Percentiles rank a stretch among this genome's conserved stretches.
Evolutionary conservation across 2,329 filamentous ascomycete species (phyloP).

Genomic region (Tolypocladium pustulatum): DNA sequence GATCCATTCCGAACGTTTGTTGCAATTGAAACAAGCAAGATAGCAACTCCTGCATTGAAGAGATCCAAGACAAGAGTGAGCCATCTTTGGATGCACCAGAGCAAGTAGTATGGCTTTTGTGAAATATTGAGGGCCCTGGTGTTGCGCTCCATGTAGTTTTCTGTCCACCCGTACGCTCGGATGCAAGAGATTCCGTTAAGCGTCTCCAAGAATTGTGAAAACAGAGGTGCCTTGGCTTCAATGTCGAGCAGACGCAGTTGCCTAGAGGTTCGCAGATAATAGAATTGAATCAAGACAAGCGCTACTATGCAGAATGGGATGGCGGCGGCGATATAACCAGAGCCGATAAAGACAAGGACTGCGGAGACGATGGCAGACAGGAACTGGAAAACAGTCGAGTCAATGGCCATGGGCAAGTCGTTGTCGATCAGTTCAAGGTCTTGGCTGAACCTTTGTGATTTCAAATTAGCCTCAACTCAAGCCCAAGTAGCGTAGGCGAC

Average conservation of each 20-base stretch:
- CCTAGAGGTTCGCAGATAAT: constrained; percentile 20
- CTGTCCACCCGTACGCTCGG: constrained; percentile 23
- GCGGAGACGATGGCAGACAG: constrained; percentile 15
- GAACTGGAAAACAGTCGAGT: constrained; percentile 12
- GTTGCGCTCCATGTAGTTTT: constrained; percentile 9
- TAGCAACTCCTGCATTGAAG: constrained; percentile 31
- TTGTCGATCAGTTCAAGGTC: constrained; percentile 27
- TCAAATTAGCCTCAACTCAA: background rate
- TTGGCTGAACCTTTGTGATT: constrained; percentile 22
- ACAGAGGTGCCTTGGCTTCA: constrained; percentile 18
- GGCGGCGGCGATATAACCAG: constrained; percentile 32
- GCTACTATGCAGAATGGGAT: constrained; percentile 27
- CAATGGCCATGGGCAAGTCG: constrained; percentile 20
- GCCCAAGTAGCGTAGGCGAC: background rate
- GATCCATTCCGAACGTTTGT: constrained; percentile 20
- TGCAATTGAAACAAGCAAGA: constrained; percentile 32
- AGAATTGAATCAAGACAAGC: constrained; percentile 16
- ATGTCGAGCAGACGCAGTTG: constrained; percentile 20
- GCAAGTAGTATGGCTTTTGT: constrained; percentile 25
- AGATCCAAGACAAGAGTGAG: constrained; percentile 36
- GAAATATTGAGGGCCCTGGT: constrained; percentile 20
- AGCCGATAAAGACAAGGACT: constrained; percentile 32
- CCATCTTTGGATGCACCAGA: constrained; percentile 39
- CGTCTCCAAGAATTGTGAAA: constrained; percentile 16
- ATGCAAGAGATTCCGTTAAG: constrained; percentile 15